Conservation (phyloP, 306 rosid species). For the Citrullus mucosospermus region DNA sequence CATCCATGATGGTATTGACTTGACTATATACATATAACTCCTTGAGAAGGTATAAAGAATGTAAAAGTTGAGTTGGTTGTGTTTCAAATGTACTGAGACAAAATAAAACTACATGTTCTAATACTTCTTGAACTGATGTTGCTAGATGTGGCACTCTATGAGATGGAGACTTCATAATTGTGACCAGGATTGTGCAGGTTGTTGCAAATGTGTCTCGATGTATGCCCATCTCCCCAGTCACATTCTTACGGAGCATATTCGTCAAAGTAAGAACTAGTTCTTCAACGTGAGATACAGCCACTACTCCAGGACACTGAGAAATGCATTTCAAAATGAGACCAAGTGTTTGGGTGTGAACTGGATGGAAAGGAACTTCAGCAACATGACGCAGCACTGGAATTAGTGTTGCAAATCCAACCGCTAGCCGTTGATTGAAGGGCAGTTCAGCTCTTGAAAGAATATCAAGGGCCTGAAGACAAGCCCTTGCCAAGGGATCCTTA, state of each 20-base stretch:
- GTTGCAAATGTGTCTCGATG: constrained; percentile 58
- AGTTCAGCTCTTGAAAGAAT: constrained; percentile 62
- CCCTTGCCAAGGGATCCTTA: constrained; percentile 63
- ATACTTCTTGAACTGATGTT: constrained; percentile 41
- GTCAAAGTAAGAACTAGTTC: constrained; percentile 49
- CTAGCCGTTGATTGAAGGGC: constrained; percentile 61
- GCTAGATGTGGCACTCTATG: constrained; percentile 36
- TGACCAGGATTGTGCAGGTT: constrained; percentile 51
- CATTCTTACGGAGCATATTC: constrained; percentile 49
- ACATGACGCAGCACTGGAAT: constrained; percentile 61
- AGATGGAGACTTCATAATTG: constrained; percentile 54
- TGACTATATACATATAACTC: constrained; percentile 58
- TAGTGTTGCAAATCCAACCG: constrained; percentile 76
- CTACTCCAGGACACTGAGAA: constrained; percentile 72
- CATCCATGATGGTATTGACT: constrained; percentile 30
- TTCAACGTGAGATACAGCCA: constrained; percentile 54
- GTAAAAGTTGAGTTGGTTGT: constrained; percentile 40
- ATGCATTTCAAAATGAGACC: constrained; percentile 58
- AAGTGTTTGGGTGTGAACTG: constrained; percentile 61
- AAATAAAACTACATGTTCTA: constrained; percentile 41
- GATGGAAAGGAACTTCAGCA: constrained; percentile 81
- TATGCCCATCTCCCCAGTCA: constrained; percentile 65
- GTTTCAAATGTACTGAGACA: constrained; percentile 47
- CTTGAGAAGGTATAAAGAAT: constrained; percentile 60
- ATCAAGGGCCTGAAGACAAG: constrained; percentile 67